phyloP scores from a whole-genome alignment of 768 basidiomycete species.

The Candolleomyces efflorescens region DNA sequence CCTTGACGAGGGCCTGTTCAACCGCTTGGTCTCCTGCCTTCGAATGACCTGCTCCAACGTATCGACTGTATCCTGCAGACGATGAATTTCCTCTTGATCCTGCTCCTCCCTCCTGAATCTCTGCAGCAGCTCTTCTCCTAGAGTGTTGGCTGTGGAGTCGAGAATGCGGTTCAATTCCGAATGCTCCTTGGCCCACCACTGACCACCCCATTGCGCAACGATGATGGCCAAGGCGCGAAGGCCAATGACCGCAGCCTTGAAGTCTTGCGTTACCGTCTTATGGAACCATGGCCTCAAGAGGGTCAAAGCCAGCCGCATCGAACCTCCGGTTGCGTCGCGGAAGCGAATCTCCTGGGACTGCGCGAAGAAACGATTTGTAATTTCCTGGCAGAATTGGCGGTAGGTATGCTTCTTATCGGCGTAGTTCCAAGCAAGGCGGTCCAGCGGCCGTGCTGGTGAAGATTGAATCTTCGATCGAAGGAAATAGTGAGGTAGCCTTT shows the following conservation, averaged over 20 bases:
- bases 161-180: conserved; percentile 58
- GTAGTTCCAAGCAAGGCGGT: conserved; percentile 49
- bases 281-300: conserved; percentile 74
- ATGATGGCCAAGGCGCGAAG: conserved; percentile 39
- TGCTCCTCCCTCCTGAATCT: conserved; percentile 15
- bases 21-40: conserved; percentile 5
- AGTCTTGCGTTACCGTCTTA: conserved; percentile 35
- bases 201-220: conserved; percentile 64
- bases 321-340: conserved; percentile 62
- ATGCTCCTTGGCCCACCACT: conserved; percentile 65
- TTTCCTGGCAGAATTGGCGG: conserved; percentile 66
- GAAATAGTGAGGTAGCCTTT: conserved; percentile 73
- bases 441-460: conserved; percentile 27
- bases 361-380: conserved; percentile 58
- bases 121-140: conserved; percentile 59
- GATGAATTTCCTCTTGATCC: conserved; percentile 37
- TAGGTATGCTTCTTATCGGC: conserved; percentile 55
- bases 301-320: conserved; percentile 62
- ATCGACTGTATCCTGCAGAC: conserved; percentile 46
- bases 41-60: conserved; percentile 30
- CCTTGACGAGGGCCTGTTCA: background rate
- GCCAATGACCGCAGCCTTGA: conserved; percentile 29
- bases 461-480: conserved; percentile 26
- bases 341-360: conserved; percentile 52
- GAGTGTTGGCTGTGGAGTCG: conserved; percentile 51